These are phyloP conservation scores for Cucurbita pepo DNA, from an alignment of 306 rosid species.

Conservation along the genomic window DNA sequence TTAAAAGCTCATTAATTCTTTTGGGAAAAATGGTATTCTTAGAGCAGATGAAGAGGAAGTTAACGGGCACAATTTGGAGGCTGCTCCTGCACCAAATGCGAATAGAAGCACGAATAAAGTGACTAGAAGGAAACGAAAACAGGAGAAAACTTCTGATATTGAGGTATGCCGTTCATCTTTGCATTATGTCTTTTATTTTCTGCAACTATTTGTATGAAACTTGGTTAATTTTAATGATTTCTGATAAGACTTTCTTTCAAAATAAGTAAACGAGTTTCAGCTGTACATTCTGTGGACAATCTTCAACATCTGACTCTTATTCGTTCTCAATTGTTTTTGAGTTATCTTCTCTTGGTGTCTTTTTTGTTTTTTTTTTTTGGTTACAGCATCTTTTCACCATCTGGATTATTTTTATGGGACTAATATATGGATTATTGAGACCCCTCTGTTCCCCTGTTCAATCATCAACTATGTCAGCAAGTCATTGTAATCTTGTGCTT, in stretches of 20 bases:
- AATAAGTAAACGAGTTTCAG: background rate
- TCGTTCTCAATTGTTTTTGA: no score
- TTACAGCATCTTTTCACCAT: background rate
- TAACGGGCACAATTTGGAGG: background rate
- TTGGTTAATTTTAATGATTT: background rate
- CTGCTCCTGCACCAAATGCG: background rate
- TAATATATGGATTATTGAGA: no score
- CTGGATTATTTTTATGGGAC: background rate
- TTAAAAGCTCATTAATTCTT: background rate
- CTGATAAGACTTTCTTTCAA: background rate
- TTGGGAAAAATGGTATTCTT: background rate
- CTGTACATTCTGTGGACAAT: background rate
- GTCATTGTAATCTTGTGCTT: background rate
- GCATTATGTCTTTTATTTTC: background rate
- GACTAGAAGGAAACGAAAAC: background rate
- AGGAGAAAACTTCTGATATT: background rate
- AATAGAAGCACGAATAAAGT: background rate
- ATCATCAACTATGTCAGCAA: background rate
- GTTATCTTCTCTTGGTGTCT: no score
- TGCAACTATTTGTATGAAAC: background rate
- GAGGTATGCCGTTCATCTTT: background rate
- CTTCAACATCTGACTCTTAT: background rate
- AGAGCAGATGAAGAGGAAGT: background rate
- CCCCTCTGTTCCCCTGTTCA: background rate
- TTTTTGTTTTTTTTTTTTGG: background rate